Evolutionary conservation across 1,139 yeast genomes (phyloP).

Genomic region (Pichia sp.): DNA sequence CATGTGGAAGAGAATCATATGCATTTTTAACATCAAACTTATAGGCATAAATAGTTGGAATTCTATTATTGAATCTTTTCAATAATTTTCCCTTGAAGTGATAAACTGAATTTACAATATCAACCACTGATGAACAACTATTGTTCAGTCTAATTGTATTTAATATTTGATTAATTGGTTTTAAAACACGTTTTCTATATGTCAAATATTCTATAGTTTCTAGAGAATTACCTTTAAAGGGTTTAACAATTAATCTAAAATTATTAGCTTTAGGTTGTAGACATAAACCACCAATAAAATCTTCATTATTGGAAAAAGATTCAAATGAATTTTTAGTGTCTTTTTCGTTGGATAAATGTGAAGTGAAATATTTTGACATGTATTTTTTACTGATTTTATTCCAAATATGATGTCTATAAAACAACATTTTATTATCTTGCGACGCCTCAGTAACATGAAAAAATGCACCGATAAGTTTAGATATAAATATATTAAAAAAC

Average conservation of each 20-base stretch:
- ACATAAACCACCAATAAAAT: slow-evolving; percentile 27
- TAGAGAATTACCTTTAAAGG: slow-evolving; percentile 31
- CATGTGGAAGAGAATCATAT: slow-evolving; percentile 66
- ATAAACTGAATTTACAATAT: slow-evolving; percentile 30
- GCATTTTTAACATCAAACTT: slow-evolving; percentile 79
- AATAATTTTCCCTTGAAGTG: slow-evolving; percentile 28
- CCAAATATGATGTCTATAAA: slow-evolving; percentile 64
- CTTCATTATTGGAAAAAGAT: slow-evolving; percentile 19
- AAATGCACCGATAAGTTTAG: slow-evolving; percentile 43
- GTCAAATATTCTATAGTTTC: slow-evolving; percentile 29
- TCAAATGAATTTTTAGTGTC: slow-evolving; percentile 21
- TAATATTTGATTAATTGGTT: slow-evolving; percentile 32
- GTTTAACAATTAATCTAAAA: slow-evolving; percentile 56
- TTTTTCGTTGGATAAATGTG: slow-evolving; percentile 26
- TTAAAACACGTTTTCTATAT: slow-evolving; percentile 27
- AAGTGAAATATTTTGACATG: slow-evolving; percentile 35
- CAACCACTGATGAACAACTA: slow-evolving; percentile 29
- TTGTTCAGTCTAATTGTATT: slow-evolving; percentile 13
- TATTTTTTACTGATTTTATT: slow-evolving; percentile 35
- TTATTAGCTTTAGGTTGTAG: slow-evolving; percentile 52
- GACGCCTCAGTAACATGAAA: slow-evolving; percentile 66
- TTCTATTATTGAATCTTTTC: slow-evolving; percentile 12
- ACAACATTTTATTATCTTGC: slow-evolving; percentile 36
- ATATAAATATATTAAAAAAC: slow-evolving; percentile 47
- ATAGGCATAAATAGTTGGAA: slow-evolving; percentile 44